Evolutionary conservation across 163 green algal genomes (phyloP), one percentile per base, ranked within the genome.

Genomic region (Scenedesmus sp.): DNA sequence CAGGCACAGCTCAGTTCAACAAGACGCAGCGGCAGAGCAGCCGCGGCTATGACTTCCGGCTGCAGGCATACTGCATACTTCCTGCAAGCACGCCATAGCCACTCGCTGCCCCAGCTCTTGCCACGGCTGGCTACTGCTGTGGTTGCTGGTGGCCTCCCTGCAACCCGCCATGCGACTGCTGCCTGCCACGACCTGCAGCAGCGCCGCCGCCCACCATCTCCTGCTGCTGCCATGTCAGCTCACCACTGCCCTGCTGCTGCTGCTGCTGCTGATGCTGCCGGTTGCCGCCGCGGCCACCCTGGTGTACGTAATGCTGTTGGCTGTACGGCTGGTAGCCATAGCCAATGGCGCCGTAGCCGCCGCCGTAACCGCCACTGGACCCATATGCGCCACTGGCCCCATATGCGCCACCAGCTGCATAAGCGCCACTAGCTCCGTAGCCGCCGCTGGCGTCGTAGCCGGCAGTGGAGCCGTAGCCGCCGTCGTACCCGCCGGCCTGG

Each of bases 181-280:
- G 42, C 84, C 59, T 73, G 84, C 42, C 42, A 24, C 68, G 35
- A 40, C 70, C 46, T 40, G 22, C 65, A 30, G 44, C 68, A 70
- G 37, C 42, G 44, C 26, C 59, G 44, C 79, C 79, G 24, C 84
- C 61, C 85, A 90, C 15, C 30, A 90, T 73, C 72, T 84, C 33
- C 72, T 90, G 85, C 85, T 90, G 85, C 72, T 90, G 85, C 85
- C 85, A 90, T 6, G 85, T 90, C 85, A 90, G 53, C 3, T n/a
- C 82, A 1, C 46, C 51, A 7, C 12, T 15, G n/a, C 49, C 82
- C 49, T 87, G 49, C 76, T 86, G 81, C 51, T 70, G 81, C 81
- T 72, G 81, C 18, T 87, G 83, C 20, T 70, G 81, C 81, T 72
- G 81, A 4, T 87, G 83, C 20, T 70, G 43, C 81, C 40, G 24